Base-by-base conservation (phyloP, 2,329 filamentous ascomycete species). In the Exophiala phaeomuriformis region DNA sequence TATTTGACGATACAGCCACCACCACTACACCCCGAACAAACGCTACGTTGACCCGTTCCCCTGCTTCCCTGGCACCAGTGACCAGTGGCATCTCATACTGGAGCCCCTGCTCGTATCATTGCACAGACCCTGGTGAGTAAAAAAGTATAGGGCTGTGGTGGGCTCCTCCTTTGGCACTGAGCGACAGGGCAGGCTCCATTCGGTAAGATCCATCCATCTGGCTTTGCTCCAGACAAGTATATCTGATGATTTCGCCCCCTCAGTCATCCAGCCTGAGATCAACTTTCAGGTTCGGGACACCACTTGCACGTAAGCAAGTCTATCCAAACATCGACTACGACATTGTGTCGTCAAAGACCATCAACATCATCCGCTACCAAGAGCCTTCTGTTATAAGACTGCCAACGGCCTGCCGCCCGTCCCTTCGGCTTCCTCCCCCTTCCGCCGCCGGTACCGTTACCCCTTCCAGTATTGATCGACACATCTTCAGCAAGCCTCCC, bases 221-320 rank as follows among this genome's bases (percentile, higher is more conserved):
- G 36, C 43, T 12, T 5, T 41, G 19, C 12, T 40, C 37, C 39
- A 55, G 46, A 56, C 33, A 46, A 57, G 45, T 59, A 59, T 59
- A 59, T 55, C 57, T 59, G 51, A 52, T 48, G 53, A 59, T 59
- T 59, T 59, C 54, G 54, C 57, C 57, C 57, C 55, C 53, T 48
- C 47, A 7, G 29, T 32, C n/a, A 9, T 12, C 47, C 53, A 51
- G 46, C 45, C 54, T 53, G 51, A 51, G 53, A 46, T 29, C 54
- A 54, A 49, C 55, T 39, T 44, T 39, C 29, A 42, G 4, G 12
- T 41, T 41, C 39, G 12, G 28, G 28, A 27, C n/a, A 41, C 39
- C 6, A 27, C 4, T 39, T 5, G 9, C 9, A 39, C 36, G 37
- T 40, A 42, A 46, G 50, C 44, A 19, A 19, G 19, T 19, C 19